These are phyloP conservation scores for Hibiscus syriacus DNA, from an alignment of 345 rosid genomes.

Conservation along the genomic window DNA sequence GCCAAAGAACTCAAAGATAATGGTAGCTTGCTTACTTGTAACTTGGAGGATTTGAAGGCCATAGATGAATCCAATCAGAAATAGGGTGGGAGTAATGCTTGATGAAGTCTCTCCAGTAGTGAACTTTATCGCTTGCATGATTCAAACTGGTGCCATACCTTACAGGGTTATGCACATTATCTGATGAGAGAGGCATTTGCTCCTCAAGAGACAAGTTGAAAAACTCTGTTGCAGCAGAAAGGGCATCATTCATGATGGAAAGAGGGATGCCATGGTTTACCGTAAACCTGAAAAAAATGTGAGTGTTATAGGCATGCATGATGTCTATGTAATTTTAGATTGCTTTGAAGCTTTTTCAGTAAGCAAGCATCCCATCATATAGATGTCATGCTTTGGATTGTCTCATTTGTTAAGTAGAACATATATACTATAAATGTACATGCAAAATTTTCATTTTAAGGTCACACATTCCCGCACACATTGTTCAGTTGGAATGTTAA, in stretches of 20 bases:
- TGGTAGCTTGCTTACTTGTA: conserved; percentile 43
- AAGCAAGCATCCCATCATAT: neutral
- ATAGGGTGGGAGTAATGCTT: conserved; percentile 57
- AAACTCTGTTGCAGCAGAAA: conserved; percentile 39
- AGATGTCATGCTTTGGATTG: neutral
- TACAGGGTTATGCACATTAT: conserved; percentile 41
- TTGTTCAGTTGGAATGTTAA: neutral
- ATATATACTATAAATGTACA: neutral
- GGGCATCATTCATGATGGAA: conserved; percentile 29
- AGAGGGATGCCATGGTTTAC: conserved; percentile 43
- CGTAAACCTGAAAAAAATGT: conserved; percentile 30
- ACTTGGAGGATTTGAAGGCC: conserved; percentile 61
- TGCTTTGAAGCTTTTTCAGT: neutral
- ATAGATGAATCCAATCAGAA: conserved; percentile 48
- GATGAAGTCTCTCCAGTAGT: conserved; percentile 61
- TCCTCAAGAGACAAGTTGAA: conserved; percentile 49
- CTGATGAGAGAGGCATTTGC: conserved; percentile 40
- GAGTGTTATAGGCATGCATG: conserved; percentile 8
- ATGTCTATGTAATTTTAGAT: neutral
- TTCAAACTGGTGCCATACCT: conserved; percentile 60
- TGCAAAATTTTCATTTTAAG: neutral
- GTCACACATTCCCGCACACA: neutral
- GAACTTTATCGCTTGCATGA: conserved; percentile 41
- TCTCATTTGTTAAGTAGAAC: neutral
- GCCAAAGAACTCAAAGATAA: neutral